Conservation (phyloP, 106 monocot species). For the Posidonia australis region DNA sequence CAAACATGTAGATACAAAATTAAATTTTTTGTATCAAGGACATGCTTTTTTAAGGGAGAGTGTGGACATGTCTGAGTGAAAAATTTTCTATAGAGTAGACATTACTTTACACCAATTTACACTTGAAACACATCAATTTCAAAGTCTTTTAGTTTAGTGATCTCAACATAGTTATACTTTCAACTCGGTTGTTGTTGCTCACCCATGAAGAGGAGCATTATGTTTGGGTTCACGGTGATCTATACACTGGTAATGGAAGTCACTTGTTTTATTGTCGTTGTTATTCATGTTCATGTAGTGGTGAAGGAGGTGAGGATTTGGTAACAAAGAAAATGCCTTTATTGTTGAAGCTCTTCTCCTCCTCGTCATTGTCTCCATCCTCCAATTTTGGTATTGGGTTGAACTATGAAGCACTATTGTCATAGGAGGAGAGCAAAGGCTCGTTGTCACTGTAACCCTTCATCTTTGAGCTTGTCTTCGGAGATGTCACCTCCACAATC, state of each 20-base stretch:
- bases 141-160: no score
- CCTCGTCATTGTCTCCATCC: conserved; percentile 31
- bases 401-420: conserved; percentile 28
- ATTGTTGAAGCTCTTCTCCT: not conserved
- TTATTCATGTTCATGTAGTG: not conserved
- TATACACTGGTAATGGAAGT: conserved; percentile 5
- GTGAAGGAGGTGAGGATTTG: not conserved
- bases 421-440: conserved; percentile 39
- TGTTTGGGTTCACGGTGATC: conserved; percentile 32
- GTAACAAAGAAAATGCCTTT: conserved; percentile 6
- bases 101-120: no score
- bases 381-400: conserved; percentile 72
- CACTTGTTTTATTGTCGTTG: no score
- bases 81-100: no score
- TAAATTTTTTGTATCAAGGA: no score
- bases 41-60: no score
- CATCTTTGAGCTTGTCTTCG: not conserved
- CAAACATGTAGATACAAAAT: no score
- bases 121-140: no score
- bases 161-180: conserved; percentile 26
- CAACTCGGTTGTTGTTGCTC: conserved; percentile 21
- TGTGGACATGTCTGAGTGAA: no score
- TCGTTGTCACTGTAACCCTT: conserved; percentile 85
- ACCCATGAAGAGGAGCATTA: conserved; percentile 38
- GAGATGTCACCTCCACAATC: not conserved